phyloP scores from a whole-genome alignment of 345 rosid genomes.

The Citrus glauca region DNA sequence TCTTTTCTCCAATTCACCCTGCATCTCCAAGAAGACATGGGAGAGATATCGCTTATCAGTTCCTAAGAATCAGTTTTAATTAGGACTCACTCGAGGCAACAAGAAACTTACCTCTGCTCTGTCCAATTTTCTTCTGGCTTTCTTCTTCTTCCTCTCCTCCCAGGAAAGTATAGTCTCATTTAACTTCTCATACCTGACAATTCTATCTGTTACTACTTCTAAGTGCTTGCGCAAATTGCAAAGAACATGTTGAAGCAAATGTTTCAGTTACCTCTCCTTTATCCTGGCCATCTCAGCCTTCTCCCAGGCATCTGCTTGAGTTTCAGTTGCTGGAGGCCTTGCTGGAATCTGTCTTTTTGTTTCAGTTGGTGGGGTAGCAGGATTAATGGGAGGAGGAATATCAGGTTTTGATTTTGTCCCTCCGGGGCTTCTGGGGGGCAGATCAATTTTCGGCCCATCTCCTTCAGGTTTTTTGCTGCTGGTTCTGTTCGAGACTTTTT shows the following conservation, averaged over 20 bases:
- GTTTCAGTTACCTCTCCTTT: slow-evolving; percentile 33
- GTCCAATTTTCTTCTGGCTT: slow-evolving; percentile 45
- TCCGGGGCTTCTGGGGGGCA: slow-evolving; percentile 7
- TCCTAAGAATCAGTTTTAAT: background rate
- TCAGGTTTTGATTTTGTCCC: slow-evolving; percentile 16
- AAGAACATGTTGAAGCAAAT: background rate
- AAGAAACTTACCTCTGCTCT: slow-evolving; percentile 52
- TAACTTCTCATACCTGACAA: slow-evolving; percentile 51
- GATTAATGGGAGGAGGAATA: slow-evolving; percentile 15
- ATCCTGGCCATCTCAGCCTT: slow-evolving; percentile 48
- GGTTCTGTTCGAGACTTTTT: slow-evolving; percentile 9
- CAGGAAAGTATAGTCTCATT: slow-evolving; percentile 44
- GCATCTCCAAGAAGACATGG: slow-evolving; percentile 15
- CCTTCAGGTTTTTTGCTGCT: slow-evolving; percentile 15
- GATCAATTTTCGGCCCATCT: slow-evolving; percentile 4
- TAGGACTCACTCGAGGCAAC: background rate
- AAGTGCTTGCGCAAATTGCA: background rate
- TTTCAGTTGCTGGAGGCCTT: slow-evolving; percentile 16
- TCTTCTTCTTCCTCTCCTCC: slow-evolving; percentile 56
- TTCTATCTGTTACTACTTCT: background rate
- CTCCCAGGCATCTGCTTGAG: slow-evolving; percentile 57
- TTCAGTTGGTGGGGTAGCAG: slow-evolving; percentile 9
- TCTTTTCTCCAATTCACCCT: slow-evolving; percentile 39
- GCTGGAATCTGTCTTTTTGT: slow-evolving; percentile 14
- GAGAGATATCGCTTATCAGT: slow-evolving; percentile 2